phyloP scores from a whole-genome alignment of 768 basidiomycete species.

The Lactarius trivialis region DNA sequence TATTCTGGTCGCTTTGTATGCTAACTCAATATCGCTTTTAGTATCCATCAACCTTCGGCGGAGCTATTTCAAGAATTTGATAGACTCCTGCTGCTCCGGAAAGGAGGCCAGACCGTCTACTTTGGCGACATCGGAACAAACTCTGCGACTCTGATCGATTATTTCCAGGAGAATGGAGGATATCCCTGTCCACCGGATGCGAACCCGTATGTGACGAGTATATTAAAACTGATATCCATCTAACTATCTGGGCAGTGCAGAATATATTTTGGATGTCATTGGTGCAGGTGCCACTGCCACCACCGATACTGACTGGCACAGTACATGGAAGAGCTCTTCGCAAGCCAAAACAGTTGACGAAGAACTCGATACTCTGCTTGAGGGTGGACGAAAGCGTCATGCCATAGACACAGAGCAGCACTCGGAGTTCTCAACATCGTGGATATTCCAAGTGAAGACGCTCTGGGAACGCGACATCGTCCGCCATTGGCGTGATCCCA shows the following conservation, averaged over 20 bases:
- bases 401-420: slow-evolving; percentile 26
- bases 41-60: slow-evolving; percentile 64
- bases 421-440: slow-evolving; percentile 35
- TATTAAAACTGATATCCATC: background rate
- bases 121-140: slow-evolving; percentile 64
- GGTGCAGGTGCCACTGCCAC: slow-evolving; percentile 49
- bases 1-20: background rate
- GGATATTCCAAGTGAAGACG: slow-evolving; percentile 32
- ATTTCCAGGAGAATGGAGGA: slow-evolving; percentile 69
- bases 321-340: slow-evolving; percentile 40
- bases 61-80: slow-evolving; percentile 84
- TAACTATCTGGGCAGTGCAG: slow-evolving; percentile 31
- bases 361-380: slow-evolving; percentile 41
- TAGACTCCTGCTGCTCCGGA: slow-evolving; percentile 63
- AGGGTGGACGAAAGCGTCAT: slow-evolving; percentile 30
- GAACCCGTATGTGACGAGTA: slow-evolving; percentile 50
- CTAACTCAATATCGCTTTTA: background rate
- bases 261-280: slow-evolving; percentile 47
- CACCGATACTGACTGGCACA: slow-evolving; percentile 42
- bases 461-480: slow-evolving; percentile 31
- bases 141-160: slow-evolving; percentile 56
- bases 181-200: slow-evolving; percentile 54
- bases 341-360: slow-evolving; percentile 34
- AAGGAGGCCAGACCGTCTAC: slow-evolving; percentile 67
- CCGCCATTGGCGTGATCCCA: slow-evolving; percentile 37